Evolutionary conservation across 306 rosid genomes (phyloP), one percentile per base, ranked within the genome.

Genomic region (Inga laurina): DNA sequence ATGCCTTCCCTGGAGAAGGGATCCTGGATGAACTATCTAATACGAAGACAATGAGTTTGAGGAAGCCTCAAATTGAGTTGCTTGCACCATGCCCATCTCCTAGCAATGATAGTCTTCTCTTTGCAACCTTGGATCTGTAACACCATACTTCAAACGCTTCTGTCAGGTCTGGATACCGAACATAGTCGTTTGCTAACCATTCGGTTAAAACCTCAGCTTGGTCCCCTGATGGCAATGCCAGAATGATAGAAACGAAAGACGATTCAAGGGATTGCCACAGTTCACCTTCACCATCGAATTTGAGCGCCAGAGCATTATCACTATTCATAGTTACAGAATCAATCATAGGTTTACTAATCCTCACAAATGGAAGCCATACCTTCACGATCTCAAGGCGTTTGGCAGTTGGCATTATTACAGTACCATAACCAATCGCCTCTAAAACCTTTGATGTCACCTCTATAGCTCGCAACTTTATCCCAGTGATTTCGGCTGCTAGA

Each of bases 131-230:
- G 79, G 97, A 87, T 80, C 97, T 85, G 74, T 89, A 92, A 85
- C 97, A 94, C 98, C 99, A 96, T 43, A 91, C 93, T 84, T 94
- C 97, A 68, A 96, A 96, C 45, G 97, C 97, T 85, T 94, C 97
- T 0, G 97, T 89, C 77, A 96, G 88, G 88, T 96, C 98, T 9
- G 98, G 99, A 82, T 92, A 96, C 78, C 82, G 88, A 46, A 90
- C 80, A 77, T 77, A 87, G 70, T 91, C 84, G 35, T 87, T 88
- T 70, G 77, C 88, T 54, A 96, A 85, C 98, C 97, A 96, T 75
- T 92, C 93, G 0, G 89, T 87, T 83, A 96, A 91, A 77, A 94
- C 90, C 83, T 85, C 97, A 3, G 99, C 97, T 78, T 96, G 99
- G 81, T 96, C 94, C 35, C 84, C 89, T 3, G 98, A 91, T 46